A percentile compares a stretch with the other conserved stretches of the same genome.
phyloP scores from a whole-genome alignment of 2,329 filamentous ascomycete species.

The Calonectria pteridis region DNA sequence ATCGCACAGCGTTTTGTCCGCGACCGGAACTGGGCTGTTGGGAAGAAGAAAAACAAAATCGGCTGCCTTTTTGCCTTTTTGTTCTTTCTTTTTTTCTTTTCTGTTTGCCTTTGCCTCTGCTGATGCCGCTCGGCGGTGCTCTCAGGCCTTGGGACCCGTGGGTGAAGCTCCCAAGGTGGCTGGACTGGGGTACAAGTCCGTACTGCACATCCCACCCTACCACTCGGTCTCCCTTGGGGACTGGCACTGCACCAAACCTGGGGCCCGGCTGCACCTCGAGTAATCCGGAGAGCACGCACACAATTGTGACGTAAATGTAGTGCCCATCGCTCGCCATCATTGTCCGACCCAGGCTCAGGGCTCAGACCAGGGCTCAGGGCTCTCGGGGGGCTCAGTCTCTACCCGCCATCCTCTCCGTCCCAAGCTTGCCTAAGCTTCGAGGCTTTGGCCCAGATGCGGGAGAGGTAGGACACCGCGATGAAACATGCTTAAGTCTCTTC shows the following conservation, averaged over 20 bases:
- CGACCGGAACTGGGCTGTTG: slow-evolving; percentile 3
- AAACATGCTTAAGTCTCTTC: not conserved
- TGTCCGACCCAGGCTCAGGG: not conserved
- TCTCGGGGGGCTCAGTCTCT: not conserved
- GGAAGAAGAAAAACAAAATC: not conserved
- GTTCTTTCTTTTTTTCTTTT: slow-evolving; percentile 11
- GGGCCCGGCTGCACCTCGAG: not conserved
- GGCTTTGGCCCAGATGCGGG: not conserved
- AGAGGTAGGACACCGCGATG: not conserved
- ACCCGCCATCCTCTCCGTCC: not conserved
- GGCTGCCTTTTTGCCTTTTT: slow-evolving; percentile 4
- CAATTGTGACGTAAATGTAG: slow-evolving; percentile 21
- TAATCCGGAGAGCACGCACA: slow-evolving; percentile 9
- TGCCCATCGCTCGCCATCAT: slow-evolving; percentile 12
- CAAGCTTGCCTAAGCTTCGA: not conserved
- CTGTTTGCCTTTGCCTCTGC: slow-evolving; percentile 4
- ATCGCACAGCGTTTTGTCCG: slow-evolving; percentile 13
- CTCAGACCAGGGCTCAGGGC: not conserved
- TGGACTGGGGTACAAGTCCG: not conserved
- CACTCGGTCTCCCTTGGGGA: not conserved
- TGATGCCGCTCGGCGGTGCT: not conserved
- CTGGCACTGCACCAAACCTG: not conserved
- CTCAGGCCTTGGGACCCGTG: not conserved
- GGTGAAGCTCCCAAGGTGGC: not conserved
- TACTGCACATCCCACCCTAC: not conserved